A percentile compares a stretch with the other conserved stretches of the same genome.
Conservation (phyloP, 106 monocot genomes). For the Allium sativum region DNA sequence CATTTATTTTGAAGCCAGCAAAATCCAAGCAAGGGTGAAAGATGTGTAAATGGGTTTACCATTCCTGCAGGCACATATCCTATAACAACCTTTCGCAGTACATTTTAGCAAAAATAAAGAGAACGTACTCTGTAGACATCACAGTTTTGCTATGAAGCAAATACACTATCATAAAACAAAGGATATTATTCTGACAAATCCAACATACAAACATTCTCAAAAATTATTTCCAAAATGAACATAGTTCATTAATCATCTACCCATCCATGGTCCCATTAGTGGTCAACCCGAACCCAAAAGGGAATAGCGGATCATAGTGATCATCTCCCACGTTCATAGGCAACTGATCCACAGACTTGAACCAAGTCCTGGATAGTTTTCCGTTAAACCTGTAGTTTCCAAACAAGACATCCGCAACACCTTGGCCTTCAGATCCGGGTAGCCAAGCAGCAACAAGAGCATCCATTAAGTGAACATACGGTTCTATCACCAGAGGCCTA, state of each 20-base stretch:
- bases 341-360: slow-evolving; percentile 32
- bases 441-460: slow-evolving; percentile 36
- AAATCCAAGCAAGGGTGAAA: too few species aligned
- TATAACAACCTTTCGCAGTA: too few species aligned
- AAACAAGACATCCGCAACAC: slow-evolving; percentile 28
- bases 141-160: too few species aligned
- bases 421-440: slow-evolving; percentile 27
- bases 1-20: too few species aligned
- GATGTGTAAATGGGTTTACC: too few species aligned
- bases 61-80: too few species aligned
- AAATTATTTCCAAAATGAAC: too few species aligned
- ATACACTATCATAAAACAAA: too few species aligned
- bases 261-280: background rate
- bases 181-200: too few species aligned
- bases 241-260: background rate
- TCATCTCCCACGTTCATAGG: slow-evolving; percentile 36
- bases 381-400: slow-evolving; percentile 32
- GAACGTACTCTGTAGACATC: too few species aligned
- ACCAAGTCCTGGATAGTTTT: slow-evolving; percentile 30
- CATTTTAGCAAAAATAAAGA: too few species aligned
- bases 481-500: slow-evolving; percentile 24
- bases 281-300: slow-evolving; percentile 28
- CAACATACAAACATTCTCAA: too few species aligned
- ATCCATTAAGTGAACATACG: slow-evolving; percentile 9
- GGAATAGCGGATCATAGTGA: slow-evolving; percentile 31